phyloP scores from a whole-genome alignment of 805 yeast genomes.

The Metschnikowia lunata region DNA sequence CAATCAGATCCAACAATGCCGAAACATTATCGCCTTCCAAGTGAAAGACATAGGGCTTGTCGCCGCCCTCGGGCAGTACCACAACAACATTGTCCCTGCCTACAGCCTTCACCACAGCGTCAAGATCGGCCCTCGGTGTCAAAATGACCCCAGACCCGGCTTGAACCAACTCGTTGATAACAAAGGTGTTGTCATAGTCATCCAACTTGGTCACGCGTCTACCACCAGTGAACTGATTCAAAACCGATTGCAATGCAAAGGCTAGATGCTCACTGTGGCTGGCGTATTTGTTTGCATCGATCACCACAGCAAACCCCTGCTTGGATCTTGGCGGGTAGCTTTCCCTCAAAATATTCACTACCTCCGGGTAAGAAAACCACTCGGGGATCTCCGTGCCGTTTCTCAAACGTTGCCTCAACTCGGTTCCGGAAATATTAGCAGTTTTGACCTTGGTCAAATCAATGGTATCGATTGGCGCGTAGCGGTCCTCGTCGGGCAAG shows the following conservation, averaged over 20 bases:
- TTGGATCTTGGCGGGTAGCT: constrained; percentile 86
- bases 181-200: constrained; percentile 48
- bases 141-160: constrained; percentile 88
- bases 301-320: constrained; percentile 82
- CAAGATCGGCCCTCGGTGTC: constrained; percentile 39
- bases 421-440: constrained; percentile 91
- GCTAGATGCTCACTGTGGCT: constrained; percentile 47
- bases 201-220: constrained; percentile 65
- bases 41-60: constrained; percentile 8
- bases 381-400: constrained; percentile 87
- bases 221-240: constrained; percentile 84
- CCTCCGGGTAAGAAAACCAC: constrained; percentile 98
- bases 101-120: constrained; percentile 38
- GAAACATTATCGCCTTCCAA: constrained; percentile 11
- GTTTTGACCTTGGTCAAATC: constrained; percentile 70
- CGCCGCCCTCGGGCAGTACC: constrained; percentile 21
- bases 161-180: constrained; percentile 71
- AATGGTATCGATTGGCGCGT: constrained; percentile 91
- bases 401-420: constrained; percentile 80
- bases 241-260: constrained; percentile 81
- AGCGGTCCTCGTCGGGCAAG: constrained; percentile 90
- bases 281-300: constrained; percentile 21
- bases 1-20: constrained; percentile 64
- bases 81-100: constrained; percentile 54
- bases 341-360: constrained; percentile 84